Percentiles rank a stretch among this genome's conserved stretches.
Evolutionary conservation across 2,329 filamentous ascomycete genomes (phyloP).

Genomic region (Penicillium sp.): DNA sequence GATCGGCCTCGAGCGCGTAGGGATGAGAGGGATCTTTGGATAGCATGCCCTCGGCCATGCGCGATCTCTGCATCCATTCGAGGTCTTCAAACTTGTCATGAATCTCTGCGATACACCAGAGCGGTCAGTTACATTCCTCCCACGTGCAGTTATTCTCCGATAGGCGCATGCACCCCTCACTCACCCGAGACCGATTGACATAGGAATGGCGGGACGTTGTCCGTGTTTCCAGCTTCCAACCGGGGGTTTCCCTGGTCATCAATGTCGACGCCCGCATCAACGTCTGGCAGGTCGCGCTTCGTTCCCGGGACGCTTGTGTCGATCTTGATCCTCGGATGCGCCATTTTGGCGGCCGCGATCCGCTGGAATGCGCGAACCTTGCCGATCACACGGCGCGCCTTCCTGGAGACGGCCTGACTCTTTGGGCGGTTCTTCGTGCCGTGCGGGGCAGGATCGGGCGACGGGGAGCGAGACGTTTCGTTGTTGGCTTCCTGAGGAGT

Average conservation of each 20-base stretch:
- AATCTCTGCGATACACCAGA: conserved; percentile 46
- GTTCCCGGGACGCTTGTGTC: conserved; percentile 37
- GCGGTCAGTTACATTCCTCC: conserved; percentile 13
- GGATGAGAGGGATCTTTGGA: conserved; percentile 47
- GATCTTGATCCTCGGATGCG: conserved; percentile 40
- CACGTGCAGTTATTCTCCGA: conserved; percentile 21
- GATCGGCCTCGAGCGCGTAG: conserved; percentile 56
- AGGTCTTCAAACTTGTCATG: conserved; percentile 58
- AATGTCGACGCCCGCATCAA: conserved; percentile 29
- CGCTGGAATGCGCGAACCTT: conserved; percentile 40
- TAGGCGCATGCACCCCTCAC: conserved; percentile 22
- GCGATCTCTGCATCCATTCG: conserved; percentile 56
- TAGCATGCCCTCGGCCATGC: conserved; percentile 47
- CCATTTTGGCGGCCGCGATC: conserved; percentile 41
- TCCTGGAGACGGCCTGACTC: conserved; percentile 34
- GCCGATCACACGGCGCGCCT: conserved; percentile 40
- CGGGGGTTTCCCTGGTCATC: conserved; percentile 28
- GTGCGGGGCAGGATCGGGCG: conserved; percentile 31
- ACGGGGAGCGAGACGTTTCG: conserved; percentile 31
- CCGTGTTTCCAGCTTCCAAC: conserved; percentile 28
- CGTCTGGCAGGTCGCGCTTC: conserved; percentile 39
- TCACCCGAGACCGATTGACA: conserved; percentile 37
- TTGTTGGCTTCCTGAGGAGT: conserved; percentile 25
- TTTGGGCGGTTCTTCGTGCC: conserved; percentile 31
- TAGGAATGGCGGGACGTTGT: conserved; percentile 37